A percentile compares a stretch with the other conserved stretches of the same genome.
These are phyloP conservation scores for Suillus brevipes DNA, from an alignment of 768 basidiomycete genomes.

Conservation along the genomic window DNA sequence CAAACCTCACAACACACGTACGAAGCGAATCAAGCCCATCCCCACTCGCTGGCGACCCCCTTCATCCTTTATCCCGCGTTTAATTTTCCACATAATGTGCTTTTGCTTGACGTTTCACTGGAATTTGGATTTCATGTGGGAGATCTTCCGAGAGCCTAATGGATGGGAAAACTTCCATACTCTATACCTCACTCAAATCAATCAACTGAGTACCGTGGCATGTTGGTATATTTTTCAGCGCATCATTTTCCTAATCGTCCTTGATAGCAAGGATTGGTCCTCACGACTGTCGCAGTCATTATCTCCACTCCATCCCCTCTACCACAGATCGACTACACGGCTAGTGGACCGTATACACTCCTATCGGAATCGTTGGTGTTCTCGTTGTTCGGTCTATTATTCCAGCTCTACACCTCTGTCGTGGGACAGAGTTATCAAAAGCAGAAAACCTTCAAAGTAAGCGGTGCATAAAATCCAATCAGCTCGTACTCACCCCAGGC, in stretches of 20 bases:
- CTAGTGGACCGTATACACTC: background rate
- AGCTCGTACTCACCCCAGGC: background rate
- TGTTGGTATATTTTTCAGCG: too few relatives aligned
- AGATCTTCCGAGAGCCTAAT: background rate
- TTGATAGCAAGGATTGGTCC: slow-evolving; percentile 2
- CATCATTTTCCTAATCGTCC: background rate
- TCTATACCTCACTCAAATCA: background rate
- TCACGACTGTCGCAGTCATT: slow-evolving; percentile 1
- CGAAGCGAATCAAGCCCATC: background rate
- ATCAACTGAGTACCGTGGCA: slow-evolving; percentile 1
- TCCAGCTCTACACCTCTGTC: background rate
- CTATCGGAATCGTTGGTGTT: slow-evolving; percentile 2
- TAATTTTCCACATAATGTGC: background rate
- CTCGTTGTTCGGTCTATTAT: background rate
- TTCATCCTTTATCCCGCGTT: background rate
- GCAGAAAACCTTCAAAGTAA: background rate
- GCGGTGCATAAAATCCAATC: background rate
- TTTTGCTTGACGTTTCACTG: background rate
- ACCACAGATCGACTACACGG: background rate
- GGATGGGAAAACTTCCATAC: slow-evolving; percentile 1
- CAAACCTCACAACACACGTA: background rate
- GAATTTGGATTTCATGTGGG: background rate
- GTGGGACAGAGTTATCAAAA: slow-evolving; percentile 1
- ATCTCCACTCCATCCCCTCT: background rate
- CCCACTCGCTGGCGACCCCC: background rate